These are phyloP conservation scores for Chloranthus sessilifolius DNA, from an alignment of 164 flowering plant genomes.

Conservation along the genomic window DNA sequence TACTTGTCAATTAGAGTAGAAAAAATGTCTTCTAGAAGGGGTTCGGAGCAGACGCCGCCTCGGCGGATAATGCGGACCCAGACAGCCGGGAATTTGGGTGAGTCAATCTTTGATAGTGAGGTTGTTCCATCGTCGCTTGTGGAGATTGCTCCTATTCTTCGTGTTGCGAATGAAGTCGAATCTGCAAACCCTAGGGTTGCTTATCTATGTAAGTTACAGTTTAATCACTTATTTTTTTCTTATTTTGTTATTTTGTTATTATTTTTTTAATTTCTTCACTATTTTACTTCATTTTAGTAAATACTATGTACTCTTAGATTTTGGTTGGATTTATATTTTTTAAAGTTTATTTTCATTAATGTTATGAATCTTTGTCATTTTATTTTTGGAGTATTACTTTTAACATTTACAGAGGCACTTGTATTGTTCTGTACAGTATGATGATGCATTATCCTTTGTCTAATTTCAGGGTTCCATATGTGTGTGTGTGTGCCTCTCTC, in stretches of 20 bases:
- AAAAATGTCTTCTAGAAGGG: slow-evolving; percentile 5
- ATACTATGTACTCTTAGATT: too few species aligned
- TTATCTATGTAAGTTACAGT: slow-evolving; percentile 52
- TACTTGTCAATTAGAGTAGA: too few species aligned
- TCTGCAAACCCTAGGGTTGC: slow-evolving; percentile 66
- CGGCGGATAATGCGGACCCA: slow-evolving; percentile 57
- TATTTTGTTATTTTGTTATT: not conserved
- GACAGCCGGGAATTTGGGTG: slow-evolving; percentile 63
- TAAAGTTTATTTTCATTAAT: too few species aligned
- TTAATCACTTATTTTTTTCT: not conserved
- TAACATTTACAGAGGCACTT: too few species aligned
- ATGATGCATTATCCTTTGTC: too few species aligned
- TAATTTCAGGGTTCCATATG: too few species aligned
- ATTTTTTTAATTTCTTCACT: not conserved
- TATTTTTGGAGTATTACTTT: too few species aligned
- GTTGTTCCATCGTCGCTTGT: slow-evolving; percentile 65
- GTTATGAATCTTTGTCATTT: too few species aligned
- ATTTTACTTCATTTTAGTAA: too few species aligned
- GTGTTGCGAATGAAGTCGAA: slow-evolving; percentile 81
- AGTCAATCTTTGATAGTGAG: slow-evolving; percentile 64
- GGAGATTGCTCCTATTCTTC: slow-evolving; percentile 75
- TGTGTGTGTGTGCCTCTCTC: too few species aligned
- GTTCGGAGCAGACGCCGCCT: slow-evolving; percentile 26
- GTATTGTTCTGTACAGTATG: too few species aligned
- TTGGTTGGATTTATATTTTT: too few species aligned